Conservation (phyloP, 2,329 filamentous ascomycete genomes). For the Aspergillus transmontanensis region DNA sequence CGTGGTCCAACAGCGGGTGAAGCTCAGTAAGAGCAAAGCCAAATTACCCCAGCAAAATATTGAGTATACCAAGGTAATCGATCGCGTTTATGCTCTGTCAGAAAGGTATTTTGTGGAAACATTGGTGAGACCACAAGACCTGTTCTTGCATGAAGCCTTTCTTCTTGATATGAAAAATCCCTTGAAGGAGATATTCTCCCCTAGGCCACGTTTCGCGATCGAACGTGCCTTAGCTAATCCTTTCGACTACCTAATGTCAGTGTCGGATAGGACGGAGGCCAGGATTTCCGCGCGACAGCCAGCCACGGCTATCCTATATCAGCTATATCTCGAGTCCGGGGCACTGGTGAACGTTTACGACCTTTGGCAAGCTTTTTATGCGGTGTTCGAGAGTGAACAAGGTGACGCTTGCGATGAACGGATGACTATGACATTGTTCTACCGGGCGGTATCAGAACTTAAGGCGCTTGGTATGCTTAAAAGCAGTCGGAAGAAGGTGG, state of each 20-base stretch:
- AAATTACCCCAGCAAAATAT: constrained; percentile 56
- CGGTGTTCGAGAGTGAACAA: constrained; percentile 49
- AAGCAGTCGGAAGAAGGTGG: constrained; percentile 84
- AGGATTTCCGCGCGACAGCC: constrained; percentile 57
- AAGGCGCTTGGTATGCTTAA: constrained; percentile 85
- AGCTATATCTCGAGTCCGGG: constrained; percentile 65
- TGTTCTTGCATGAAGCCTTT: constrained; percentile 60
- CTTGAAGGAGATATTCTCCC: constrained; percentile 59
- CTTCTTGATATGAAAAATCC: constrained; percentile 61
- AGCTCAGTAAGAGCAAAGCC: constrained; percentile 59
- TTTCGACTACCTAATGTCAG: constrained; percentile 62
- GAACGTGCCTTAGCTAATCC: constrained; percentile 62
- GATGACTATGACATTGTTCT: constrained; percentile 71
- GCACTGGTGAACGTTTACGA: constrained; percentile 63
- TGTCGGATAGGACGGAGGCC: constrained; percentile 36
- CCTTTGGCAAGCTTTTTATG: constrained; percentile 63
- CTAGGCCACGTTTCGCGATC: constrained; percentile 59
- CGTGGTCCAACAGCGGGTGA: constrained; percentile 62
- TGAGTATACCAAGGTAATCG: constrained; percentile 58
- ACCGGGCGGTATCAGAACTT: constrained; percentile 81
- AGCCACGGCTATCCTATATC: constrained; percentile 61
- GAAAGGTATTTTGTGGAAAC: constrained; percentile 48
- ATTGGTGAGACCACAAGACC: constrained; percentile 52
- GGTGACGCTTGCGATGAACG: constrained; percentile 34
- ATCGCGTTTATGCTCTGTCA: constrained; percentile 49